Percentiles rank a stretch among this genome's conserved stretches.
phyloP scores from a whole-genome alignment of 352 stramenopile genomes.

The Globisporangium viniferum region DNA sequence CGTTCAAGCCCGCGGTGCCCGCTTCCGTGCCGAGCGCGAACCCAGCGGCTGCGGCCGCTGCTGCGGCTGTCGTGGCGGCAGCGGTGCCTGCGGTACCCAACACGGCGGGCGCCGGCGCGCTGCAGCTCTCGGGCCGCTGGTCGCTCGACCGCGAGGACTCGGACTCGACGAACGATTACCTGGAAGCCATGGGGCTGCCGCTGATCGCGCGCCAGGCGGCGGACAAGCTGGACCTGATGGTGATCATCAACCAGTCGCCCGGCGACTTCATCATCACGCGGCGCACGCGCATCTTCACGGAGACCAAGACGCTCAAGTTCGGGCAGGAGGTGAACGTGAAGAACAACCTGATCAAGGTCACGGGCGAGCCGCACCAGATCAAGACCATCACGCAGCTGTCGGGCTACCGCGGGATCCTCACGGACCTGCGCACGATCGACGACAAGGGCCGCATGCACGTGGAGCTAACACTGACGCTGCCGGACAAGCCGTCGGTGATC shows the following conservation, averaged over 20 bases:
- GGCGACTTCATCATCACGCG: slow-evolving; percentile 86
- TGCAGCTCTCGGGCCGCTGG: slow-evolving; percentile 85
- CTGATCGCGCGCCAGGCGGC: slow-evolving; percentile 84
- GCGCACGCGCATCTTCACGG: slow-evolving; percentile 87
- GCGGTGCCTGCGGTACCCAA: slow-evolving; percentile 46
- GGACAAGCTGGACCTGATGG: slow-evolving; percentile 87
- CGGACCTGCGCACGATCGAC: slow-evolving; percentile 72
- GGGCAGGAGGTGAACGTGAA: slow-evolving; percentile 87
- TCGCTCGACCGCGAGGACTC: slow-evolving; percentile 83
- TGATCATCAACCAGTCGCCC: slow-evolving; percentile 83
- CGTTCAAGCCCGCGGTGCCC: slow-evolving; percentile 61
- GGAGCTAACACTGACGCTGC: slow-evolving; percentile 69
- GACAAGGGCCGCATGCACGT: slow-evolving; percentile 80
- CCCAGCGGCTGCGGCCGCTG: slow-evolving; percentile 3
- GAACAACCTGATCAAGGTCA: slow-evolving; percentile 85
- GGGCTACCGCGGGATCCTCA: slow-evolving; percentile 70
- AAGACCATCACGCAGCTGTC: slow-evolving; percentile 82
- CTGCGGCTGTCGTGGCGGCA: slow-evolving; percentile 18
- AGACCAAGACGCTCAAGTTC: slow-evolving; percentile 88
- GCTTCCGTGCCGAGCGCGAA: slow-evolving; percentile 27
- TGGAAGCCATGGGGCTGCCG: slow-evolving; percentile 80
- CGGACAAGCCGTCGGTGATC: slow-evolving; percentile 69
- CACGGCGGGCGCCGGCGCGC: slow-evolving; percentile 64
- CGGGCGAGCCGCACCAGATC: slow-evolving; percentile 65
- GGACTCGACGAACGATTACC: slow-evolving; percentile 88